phyloP scores from a whole-genome alignment of 306 rosid genomes.

The Fragaria vesca region DNA sequence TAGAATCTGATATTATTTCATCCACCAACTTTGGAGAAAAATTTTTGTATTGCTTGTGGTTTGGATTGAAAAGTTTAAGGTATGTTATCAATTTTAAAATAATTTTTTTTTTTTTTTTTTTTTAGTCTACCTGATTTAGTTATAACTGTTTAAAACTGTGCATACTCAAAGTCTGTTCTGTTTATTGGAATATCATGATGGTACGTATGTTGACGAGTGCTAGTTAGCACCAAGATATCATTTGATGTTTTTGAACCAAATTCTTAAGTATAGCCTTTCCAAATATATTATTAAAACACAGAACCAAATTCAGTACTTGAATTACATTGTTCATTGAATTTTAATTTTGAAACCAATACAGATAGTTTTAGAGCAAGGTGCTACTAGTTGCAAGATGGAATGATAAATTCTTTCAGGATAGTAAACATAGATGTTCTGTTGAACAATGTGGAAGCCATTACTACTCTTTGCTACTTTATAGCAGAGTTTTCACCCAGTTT shows the following conservation, averaged over 20 bases:
- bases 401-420: neutral
- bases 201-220: neutral
- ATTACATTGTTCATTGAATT: no score
- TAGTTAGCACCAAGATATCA: neutral
- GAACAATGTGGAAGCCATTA: neutral
- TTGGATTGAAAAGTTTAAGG: slow-evolving; percentile 94
- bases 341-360: no score
- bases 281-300: no score
- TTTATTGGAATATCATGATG: no score
- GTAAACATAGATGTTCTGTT: neutral
- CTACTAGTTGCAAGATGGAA: neutral
- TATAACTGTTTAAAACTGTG: neutral
- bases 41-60: slow-evolving; percentile 81
- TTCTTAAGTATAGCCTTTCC: no score
- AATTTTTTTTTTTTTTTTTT: neutral
- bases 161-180: neutral
- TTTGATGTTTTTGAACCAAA: no score
- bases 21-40: slow-evolving; percentile 56
- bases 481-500: neutral
- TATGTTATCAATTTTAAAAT: slow-evolving; percentile 4
- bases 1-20: slow-evolving; percentile 50
- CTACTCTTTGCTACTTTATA: neutral
- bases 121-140: neutral
- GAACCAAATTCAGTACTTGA: neutral
- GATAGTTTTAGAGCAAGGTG: neutral